Percentiles rank a stretch among this genome's conserved stretches.
phyloP scores from a whole-genome alignment of 768 basidiomycete genomes.

The Exsudoporus frostii region DNA sequence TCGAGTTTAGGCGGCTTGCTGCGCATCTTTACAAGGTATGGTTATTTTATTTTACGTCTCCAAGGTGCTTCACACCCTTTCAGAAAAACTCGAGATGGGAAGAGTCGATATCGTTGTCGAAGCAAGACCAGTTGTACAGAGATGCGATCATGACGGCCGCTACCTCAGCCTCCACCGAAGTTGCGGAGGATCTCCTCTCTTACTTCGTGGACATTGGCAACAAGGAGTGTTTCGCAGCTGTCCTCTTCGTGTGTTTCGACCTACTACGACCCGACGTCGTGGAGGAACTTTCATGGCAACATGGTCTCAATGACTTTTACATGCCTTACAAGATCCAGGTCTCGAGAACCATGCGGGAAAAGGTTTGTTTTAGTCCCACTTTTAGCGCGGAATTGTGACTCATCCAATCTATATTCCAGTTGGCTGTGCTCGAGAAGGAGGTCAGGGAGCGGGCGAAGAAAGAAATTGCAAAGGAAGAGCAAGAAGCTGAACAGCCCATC shows the following conservation, averaged over 20 bases:
- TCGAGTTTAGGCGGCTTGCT: constrained; percentile 94
- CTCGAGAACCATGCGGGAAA: constrained; percentile 74
- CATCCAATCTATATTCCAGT: constrained; percentile 34
- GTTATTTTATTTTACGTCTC: background rate
- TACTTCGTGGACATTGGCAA: constrained; percentile 99
- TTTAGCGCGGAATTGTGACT: constrained; percentile 8
- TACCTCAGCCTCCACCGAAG: constrained; percentile 75
- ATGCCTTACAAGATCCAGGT: constrained; percentile 95
- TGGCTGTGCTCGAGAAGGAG: constrained; percentile 82
- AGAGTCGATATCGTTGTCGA: constrained; percentile 91
- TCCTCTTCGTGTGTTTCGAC: constrained; percentile 92
- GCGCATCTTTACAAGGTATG: constrained; percentile 92
- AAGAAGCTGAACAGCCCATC: constrained; percentile 81
- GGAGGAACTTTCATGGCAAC: constrained; percentile 94
- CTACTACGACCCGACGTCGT: constrained; percentile 90
- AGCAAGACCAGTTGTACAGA: constrained; percentile 96
- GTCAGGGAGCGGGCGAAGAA: constrained; percentile 85
- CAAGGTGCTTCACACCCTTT: background rate
- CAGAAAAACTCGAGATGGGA: constrained; percentile 97
- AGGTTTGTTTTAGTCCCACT: constrained; percentile 40
- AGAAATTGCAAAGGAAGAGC: constrained; percentile 84
- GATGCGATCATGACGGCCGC: constrained; percentile 95
- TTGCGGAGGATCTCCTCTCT: constrained; percentile 90
- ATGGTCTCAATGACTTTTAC: constrained; percentile 94
- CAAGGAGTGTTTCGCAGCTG: constrained; percentile 94